Conservation (phyloP, 2,329 filamentous ascomycete genomes). For the Penicillium hordei region DNA sequence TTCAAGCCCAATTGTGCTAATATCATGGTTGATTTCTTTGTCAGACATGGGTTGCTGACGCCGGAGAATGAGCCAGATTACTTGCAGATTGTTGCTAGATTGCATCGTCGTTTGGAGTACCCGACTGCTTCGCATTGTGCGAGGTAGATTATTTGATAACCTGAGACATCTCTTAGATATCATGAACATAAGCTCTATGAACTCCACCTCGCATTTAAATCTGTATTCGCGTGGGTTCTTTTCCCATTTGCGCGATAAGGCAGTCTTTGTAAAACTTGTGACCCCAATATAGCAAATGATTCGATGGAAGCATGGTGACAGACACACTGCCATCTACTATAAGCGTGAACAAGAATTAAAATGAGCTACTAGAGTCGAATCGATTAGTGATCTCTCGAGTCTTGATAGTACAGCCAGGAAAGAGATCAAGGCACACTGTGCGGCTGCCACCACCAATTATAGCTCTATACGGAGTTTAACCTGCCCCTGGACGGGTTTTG, state of each 20-base stretch:
- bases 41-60: constrained; percentile 79
- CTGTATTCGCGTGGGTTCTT: not conserved
- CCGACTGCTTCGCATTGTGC: constrained; percentile 57
- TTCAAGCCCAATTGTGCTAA: constrained; percentile 94
- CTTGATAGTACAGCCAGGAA: not conserved
- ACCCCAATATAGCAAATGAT: not conserved
- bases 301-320: not conserved
- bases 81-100: constrained; percentile 69
- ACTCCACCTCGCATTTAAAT: not conserved
- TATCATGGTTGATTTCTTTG: constrained; percentile 83
- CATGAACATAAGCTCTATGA: not conserved
- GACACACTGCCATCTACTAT: not conserved
- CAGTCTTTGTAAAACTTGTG: not conserved
- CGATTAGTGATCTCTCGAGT: too few species aligned
- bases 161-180: not conserved
- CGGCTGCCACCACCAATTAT: not conserved
- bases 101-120: constrained; percentile 80
- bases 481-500: not conserved
- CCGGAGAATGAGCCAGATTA: constrained; percentile 75
- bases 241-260: not conserved
- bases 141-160: constrained; percentile 7
- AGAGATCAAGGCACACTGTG: not conserved
- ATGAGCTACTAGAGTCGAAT: not conserved
- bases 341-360: not conserved
- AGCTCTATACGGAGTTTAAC: not conserved